phyloP scores from a whole-genome alignment of 2,329 filamentous ascomycete species.

The Leptosphaerulina australis region DNA sequence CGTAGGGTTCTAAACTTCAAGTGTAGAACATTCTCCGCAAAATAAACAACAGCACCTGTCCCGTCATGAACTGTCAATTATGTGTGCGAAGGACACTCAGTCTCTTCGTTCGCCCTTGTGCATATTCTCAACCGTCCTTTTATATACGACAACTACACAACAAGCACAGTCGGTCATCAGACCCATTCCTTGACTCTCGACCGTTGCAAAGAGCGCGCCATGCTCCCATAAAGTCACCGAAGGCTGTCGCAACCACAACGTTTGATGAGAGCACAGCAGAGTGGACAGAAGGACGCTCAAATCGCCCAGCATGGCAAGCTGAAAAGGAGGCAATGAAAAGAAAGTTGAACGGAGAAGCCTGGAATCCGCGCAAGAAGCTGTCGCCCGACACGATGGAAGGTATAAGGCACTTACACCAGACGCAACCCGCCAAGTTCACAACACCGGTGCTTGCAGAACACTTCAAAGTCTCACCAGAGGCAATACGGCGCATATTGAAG shows the following conservation, averaged over 20 bases:
- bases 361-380: conserved; percentile 82
- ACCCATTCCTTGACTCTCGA: conserved; percentile 3
- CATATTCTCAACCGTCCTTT: conserved; percentile 3
- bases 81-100: conserved; percentile 33
- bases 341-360: conserved; percentile 79
- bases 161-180: conserved; percentile 4
- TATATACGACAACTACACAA: conserved; percentile 12
- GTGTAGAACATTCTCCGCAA: not conserved
- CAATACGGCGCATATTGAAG: conserved; percentile 83
- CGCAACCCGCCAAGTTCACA: conserved; percentile 78
- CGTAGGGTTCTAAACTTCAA: conserved; percentile 9
- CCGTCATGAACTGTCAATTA: conserved; percentile 38
- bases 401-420: conserved; percentile 79
- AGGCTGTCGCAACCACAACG: conserved; percentile 10
- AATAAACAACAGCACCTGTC: conserved; percentile 7
- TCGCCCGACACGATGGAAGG: conserved; percentile 93
- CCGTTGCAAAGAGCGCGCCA: conserved; percentile 3
- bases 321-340: conserved; percentile 76
- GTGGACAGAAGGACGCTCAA: conserved; percentile 5
- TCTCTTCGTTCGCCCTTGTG: conserved; percentile 31
- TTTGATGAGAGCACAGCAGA: conserved; percentile 17
- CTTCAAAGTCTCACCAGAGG: conserved; percentile 87
- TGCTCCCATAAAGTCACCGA: conserved; percentile 2
- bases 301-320: conserved; percentile 67
- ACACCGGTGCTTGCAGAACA: conserved; percentile 74